Evolutionary conservation across 768 basidiomycete genomes (phyloP), one percentile per base, ranked within the genome.

Genomic region (Boletus rubroflammeus): DNA sequence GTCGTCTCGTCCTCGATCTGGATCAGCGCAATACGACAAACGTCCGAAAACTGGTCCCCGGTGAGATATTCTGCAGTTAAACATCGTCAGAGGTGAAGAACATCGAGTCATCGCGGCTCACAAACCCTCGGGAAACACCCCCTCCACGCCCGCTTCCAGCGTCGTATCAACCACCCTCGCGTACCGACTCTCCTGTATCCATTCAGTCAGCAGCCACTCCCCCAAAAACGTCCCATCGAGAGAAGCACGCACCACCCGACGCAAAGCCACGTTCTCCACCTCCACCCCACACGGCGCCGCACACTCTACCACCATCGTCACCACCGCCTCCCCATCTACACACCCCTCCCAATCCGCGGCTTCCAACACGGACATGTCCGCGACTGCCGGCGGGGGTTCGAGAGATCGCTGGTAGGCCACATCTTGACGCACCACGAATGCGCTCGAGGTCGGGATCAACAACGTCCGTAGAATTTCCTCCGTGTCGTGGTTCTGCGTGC

Each of bases 401-500:
- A 74, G 59, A 34, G 76, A 63, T 35, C 80, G 75, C 50, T 72
- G 68, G 58, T 91, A 93, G 2, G 66, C 67, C 10, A 87, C 78
- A 7, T 75, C 73, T 57, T 84, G 83, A 2, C 67, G 72, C 17
- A 79, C 70, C 34, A 73, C 74, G 53, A 97, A 76, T 0, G 90
- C 82, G 6, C 78, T 76, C n/a, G 83, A 72, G 0, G 85, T 82
- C 2, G 86, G 81, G 14, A 98, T 77, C 6, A 77, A 68, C 14
- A 95, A 65, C 10, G 90, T 86, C 55, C 78, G 80, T 44, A 90
- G 72, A 0, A 79, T 78, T 64, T 96, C 93, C 19, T 59, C 47
- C 8, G 44, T 51, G n/a, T 68, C 62, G 62, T 72, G 60, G 68
- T 75, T 55, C 32, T 38, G 43, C 23, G 35, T 14, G 55, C 31